Evolutionary conservation across 2,329 filamentous ascomycete species (phyloP), one percentile per base, ranked within the genome.

Genomic region (Lasiodiplodia gonubiensis): DNA sequence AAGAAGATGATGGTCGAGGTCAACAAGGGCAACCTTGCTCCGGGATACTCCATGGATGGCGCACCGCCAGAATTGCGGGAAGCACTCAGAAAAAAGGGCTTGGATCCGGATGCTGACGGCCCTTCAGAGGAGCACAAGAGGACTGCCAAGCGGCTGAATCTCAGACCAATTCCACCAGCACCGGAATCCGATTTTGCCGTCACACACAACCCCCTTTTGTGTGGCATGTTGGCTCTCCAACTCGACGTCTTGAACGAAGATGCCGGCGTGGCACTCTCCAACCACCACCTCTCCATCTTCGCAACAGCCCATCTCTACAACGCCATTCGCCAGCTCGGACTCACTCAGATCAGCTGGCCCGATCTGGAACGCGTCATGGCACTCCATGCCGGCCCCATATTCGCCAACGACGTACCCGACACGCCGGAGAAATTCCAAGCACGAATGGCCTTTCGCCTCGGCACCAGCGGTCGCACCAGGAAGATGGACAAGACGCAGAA

Each of bases 401-500:
- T 55, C 30, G 53, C 53, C 30, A 37, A 55, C 30, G 53, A 55
- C 30, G 53, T 55, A 4, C 53, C 53, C 53, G 11, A 55, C 11
- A 55, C 53, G 5, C 53, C 53, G 23, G 53, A 30, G 2, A 37
- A 30, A 2, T 33, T 55, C 23, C 8, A 39, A 30, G 53, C 53
- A 12, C 53, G 53, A 16, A 55, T 55, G 53, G 30, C 53, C 53
- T 55, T 55, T n/a, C 53, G 53, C 53, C 30, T 55, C 30, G 53
- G 53, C 53, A 37, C 7, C 53, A 21, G 30, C 53, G 16, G 18
- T 23, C 53, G 30, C 11, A 37, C 30, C 30, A 30, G 53, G 7
- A 37, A 18, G 10, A 14, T 37, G 18, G 25, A 55, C 33, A 16
- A n/a, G 18, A 18, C 1, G 8, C 53, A 21, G 53, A 55, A 55